Evolutionary conservation across 805 yeast species (phyloP).

Genomic region (Teunomyces lycoperdinae): DNA sequence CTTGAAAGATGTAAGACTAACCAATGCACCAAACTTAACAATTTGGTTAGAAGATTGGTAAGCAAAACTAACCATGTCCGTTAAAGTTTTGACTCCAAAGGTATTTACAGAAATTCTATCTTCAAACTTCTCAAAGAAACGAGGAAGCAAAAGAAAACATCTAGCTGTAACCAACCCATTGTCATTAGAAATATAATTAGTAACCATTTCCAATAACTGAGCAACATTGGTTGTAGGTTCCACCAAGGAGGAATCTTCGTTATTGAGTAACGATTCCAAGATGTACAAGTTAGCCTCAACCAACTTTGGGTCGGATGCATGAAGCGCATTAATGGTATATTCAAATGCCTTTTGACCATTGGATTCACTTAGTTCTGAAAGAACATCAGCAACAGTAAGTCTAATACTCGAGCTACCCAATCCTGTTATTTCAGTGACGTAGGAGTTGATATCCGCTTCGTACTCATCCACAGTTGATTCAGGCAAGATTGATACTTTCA

Average conservation of each 20-base stretch:
- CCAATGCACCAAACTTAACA: constrained; percentile 37
- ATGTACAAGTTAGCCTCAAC: constrained; percentile 43
- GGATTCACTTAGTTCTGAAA: constrained; percentile 45
- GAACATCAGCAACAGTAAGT: constrained; percentile 55
- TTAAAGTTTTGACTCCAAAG: constrained; percentile 29
- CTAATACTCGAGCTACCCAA: constrained; percentile 53
- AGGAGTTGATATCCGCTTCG: constrained; percentile 60
- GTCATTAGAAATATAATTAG: constrained; percentile 5
- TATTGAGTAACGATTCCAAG: constrained; percentile 41
- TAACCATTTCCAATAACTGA: constrained; percentile 8
- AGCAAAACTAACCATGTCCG: constrained; percentile 25
- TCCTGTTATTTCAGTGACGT: constrained; percentile 73
- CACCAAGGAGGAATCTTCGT: constrained; percentile 29
- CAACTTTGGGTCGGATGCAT: constrained; percentile 19
- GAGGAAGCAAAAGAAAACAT: constrained; percentile 52
- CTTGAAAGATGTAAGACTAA: constrained; percentile 52
- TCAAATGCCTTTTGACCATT: constrained; percentile 29
- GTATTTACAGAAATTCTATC: constrained; percentile 25
- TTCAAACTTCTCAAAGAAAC: constrained; percentile 52
- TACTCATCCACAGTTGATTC: constrained; percentile 45
- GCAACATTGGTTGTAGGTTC: constrained; percentile 5
- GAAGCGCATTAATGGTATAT: not conserved
- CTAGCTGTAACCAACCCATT: constrained; percentile 46
- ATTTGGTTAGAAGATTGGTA: constrained; percentile 13
- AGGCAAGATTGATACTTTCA: constrained; percentile 42